Evolutionary conservation across 1,284 basidiomycete genomes (phyloP).

Genomic region (Trichosporon faecale): DNA sequence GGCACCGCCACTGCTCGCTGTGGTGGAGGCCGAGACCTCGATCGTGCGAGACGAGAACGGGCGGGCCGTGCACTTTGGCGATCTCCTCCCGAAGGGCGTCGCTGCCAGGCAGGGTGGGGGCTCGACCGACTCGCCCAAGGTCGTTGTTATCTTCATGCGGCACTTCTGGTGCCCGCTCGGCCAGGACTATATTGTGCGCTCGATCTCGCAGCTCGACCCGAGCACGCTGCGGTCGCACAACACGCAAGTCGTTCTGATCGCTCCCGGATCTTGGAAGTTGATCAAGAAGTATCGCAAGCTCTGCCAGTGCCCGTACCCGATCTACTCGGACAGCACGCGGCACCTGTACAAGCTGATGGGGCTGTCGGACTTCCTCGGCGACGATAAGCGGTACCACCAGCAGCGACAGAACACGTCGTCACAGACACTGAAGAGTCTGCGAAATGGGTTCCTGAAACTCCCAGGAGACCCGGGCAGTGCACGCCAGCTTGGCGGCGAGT

Average conservation of each 20-base stretch:
- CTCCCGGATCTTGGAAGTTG: constrained; percentile 47
- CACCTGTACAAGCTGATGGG: constrained; percentile 41
- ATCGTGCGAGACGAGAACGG: constrained; percentile 3
- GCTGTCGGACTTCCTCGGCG: background rate
- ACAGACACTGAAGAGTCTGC: constrained; percentile 26
- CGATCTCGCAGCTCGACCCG: constrained; percentile 42
- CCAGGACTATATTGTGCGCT: constrained; percentile 49
- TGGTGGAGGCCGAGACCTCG: background rate
- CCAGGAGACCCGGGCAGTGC: constrained; percentile 43
- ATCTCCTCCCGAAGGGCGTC: background rate
- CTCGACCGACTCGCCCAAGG: background rate
- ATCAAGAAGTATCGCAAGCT: constrained; percentile 48
- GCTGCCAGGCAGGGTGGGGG: background rate
- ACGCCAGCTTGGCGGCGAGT: constrained; percentile 51
- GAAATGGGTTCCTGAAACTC: constrained; percentile 45
- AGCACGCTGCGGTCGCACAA: constrained; percentile 37
- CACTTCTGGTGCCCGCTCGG: constrained; percentile 52
- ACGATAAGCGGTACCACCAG: background rate
- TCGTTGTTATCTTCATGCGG: constrained; percentile 47
- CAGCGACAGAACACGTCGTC: background rate
- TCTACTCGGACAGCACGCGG: constrained; percentile 43
- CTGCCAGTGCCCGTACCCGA: constrained; percentile 46
- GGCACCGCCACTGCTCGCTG: background rate
- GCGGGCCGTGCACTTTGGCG: background rate
- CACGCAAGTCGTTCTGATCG: constrained; percentile 44